These are phyloP conservation scores for Mycena chlorophos DNA, from an alignment of 768 basidiomycete species.

Conservation along the genomic window DNA sequence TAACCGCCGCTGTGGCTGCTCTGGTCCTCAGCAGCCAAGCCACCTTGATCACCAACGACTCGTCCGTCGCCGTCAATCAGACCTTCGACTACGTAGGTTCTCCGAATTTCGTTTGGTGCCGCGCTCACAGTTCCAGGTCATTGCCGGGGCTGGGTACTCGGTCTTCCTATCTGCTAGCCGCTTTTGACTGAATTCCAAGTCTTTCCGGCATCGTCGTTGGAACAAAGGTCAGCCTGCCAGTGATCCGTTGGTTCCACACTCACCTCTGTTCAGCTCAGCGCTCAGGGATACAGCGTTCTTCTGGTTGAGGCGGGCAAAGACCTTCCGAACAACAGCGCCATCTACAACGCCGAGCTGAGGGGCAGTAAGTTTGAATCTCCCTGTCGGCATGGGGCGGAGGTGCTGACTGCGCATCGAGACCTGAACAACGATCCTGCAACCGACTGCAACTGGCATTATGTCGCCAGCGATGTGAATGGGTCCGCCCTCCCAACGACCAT, in stretches of 20 bases:
- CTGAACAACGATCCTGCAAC: constrained; percentile 11
- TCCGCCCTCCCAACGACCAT: constrained; percentile 8
- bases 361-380: constrained; percentile 5
- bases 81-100: constrained; percentile 18
- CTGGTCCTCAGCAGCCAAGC: background rate
- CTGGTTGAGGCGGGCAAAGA: constrained; percentile 20
- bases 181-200: background rate
- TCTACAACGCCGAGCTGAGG: constrained; percentile 16
- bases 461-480: constrained; percentile 8
- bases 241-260: background rate
- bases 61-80: constrained; percentile 3
- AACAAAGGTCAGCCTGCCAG: constrained; percentile 3
- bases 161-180: background rate
- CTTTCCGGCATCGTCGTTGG: constrained; percentile 16
- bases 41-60: constrained; percentile 10
- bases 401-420: background rate
- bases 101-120: background rate
- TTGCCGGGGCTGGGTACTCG: constrained; percentile 14
- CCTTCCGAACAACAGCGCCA: constrained; percentile 11
- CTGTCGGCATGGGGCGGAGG: no score
- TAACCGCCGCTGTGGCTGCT: background rate
- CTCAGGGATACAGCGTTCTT: constrained; percentile 13
- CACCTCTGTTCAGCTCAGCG: constrained; percentile 9
- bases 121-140: constrained; percentile 2
- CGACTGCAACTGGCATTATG: constrained; percentile 20